Evolutionary conservation across 2,329 filamentous ascomycete species (phyloP), one percentile per base, ranked within the genome.

Genomic region (Aureobasidium sp.): DNA sequence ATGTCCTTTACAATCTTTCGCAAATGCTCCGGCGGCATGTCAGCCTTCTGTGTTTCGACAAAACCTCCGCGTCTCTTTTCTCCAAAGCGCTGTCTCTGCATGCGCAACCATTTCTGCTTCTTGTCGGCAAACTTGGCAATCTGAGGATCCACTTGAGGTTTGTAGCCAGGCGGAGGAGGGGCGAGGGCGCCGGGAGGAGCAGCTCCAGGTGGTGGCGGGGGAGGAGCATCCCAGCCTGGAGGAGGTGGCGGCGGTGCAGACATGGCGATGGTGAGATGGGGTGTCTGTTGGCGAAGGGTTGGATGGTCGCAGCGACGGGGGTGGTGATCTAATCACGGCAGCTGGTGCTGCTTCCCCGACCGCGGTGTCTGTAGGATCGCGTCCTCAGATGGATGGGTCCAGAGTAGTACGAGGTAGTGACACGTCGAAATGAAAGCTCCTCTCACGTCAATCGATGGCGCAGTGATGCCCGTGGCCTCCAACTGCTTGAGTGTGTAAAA

Each of bases 1-100:
- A 99, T 99, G 76, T 99, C 94, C 75, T 89, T 91, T 64, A 99
- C 93, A 66, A 97, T 97, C 80, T 99, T 99, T 68, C 95, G 90
- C 74, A 99, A 74, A 84, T 99, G 94, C 80, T 97, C 94, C 0
- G 94, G 93, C 0, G 94, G 95, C 90, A 99, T 96, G 71, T 99
- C 94, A 11, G 91, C 91, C 81, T 99, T 99, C 72, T 97, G 93
- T 7, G 92, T 96, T 78, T 99, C 93, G 1, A 99, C 91, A 66
- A 97, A 97, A 0, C 95, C 94, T 25, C 88, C 91, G 77, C 96
- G 96, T 64, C 94, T 84, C 84, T 97, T 97, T 82, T 99, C 95
- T 57, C 91, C 91, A 67, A 97, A 99, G 60, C 94, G 87, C 74
- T 91, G 94, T 69, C 91, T 87, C 78, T 96, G 94, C 67, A 84